Evolutionary conservation across 2,329 filamentous ascomycete species (phyloP), one percentile per base, ranked within the genome.

Genomic region (Dothiorella sarmentorum): DNA sequence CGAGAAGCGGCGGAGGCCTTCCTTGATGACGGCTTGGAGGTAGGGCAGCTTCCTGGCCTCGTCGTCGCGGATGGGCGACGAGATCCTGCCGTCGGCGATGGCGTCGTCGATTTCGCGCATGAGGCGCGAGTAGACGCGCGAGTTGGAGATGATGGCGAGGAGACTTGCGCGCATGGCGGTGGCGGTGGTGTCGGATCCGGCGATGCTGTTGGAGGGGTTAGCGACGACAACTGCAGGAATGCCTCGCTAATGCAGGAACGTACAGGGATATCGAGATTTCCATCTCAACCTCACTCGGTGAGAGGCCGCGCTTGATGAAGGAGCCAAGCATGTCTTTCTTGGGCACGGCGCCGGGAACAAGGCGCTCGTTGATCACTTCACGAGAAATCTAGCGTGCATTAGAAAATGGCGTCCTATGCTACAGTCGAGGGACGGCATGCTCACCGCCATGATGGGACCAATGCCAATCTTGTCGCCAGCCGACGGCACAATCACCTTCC

Each of bases 161-260:
- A 85, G 63, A 1, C 77, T 82, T 35, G 77, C 73, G 2, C 83
- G 78, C 9, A 86, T 76, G 2, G 77, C 77, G 0, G 80, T 82
- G 0, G 83, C 81, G 0, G 82, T 83, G 0, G 82, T 84, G 60
- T 85, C 83, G 0, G 81, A 81, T 3, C 83, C 83, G 4, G 49
- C 49, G 29, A 53, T 53, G 22, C 49, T 53, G 13, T 11, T 37
- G n/a, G 22, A 38, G 40, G 35, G 49, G 22, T 53, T 29, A 53
- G 49, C 27, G 49, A 20, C 49, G 33, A 11, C n/a, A 38, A 53
- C 7, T n/a, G n/a, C n/a, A 20, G 35, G 33, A 40, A 53, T 29
- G 40, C 13, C 15, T 40, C 49, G 49, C 49, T 53, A 53, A 53
- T 53, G 49, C 49, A 53, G 35, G 49, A 24, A 35, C 49, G 24